Conservation (phyloP, 352 stramenopile genomes). For the Globisporangium nunn region DNA sequence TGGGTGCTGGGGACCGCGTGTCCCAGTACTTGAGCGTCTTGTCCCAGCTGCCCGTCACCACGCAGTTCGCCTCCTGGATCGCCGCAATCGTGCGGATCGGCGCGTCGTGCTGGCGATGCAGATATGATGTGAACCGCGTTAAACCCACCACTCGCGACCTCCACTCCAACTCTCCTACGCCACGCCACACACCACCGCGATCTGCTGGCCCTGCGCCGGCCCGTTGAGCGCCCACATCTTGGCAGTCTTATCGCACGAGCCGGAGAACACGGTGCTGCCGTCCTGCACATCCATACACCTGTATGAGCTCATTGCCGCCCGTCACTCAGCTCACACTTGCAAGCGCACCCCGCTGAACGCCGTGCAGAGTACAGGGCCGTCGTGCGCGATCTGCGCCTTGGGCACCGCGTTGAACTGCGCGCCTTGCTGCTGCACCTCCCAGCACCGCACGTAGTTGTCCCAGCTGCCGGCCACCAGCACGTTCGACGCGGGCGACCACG, state of each 20-base stretch:
- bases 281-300: conserved; percentile 43
- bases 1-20: conserved; percentile 83
- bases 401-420: conserved; percentile 67
- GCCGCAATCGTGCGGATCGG: conserved; percentile 87
- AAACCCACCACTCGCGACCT: not conserved
- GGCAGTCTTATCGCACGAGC: conserved; percentile 91
- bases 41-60: conserved; percentile 93
- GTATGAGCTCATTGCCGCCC: not conserved
- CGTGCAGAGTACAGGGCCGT: conserved; percentile 89
- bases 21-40: conserved; percentile 98
- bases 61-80: conserved; percentile 80
- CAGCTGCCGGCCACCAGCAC: conserved; percentile 71
- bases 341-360: conserved; percentile 76
- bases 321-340: no score
- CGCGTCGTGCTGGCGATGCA: conserved; percentile 75
- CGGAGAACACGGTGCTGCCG: conserved; percentile 90
- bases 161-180: not conserved
- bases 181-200: conserved; percentile 46
- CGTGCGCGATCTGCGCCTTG: conserved; percentile 83
- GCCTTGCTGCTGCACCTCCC: conserved; percentile 71
- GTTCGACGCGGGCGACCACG: conserved; percentile 72
- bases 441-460: conserved; percentile 82
- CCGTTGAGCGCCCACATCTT: conserved; percentile 92
- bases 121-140: no score
- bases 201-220: conserved; percentile 65